Base-by-base conservation (phyloP, 257 asterid species). In the Penstemon barbatus region DNA sequence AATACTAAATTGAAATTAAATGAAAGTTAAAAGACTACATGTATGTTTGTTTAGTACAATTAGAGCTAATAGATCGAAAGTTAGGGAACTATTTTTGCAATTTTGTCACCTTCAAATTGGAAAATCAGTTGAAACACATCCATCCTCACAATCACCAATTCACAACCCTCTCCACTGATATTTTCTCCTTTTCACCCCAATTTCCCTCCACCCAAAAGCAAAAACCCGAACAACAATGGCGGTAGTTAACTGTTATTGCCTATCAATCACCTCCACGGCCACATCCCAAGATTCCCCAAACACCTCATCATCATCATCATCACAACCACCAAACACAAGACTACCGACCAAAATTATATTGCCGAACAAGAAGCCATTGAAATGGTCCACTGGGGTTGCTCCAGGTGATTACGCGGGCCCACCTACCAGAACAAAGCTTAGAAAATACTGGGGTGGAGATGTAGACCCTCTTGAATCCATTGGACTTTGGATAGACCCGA, bases 361-460 rank as follows among this genome's bases (percentile, higher is more conserved):
- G 64, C 99, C 99, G 1, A 76, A 80, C 38, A 88, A 87, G 82
- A 93, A 90, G 81, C 92, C 97, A 1, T 12, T 74, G 90, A 93
- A 90, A 80, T 90, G 96, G 97, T 88, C 96, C 7, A 87, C 95
- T 5, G 99, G 97, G 44, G 88, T 83, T 36, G 91, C 89, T 7
- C 98, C 97, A 3, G 99, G 96, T 65, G 99, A 90, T 11, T 90
- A 89, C 39, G 99, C 95, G 9, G 97, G 97, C 74, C 95, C 99
- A 56, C 94, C 97, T 38, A 80, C 92, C 56, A 82, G 91, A 66
- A 53, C 96, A 77, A 93, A 87, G 94, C 96, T 87, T 79, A 72
- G 97, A 71, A 93, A 90, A 63, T 90, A 87, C 75, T 93, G 96
- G 97, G 97, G 97, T 52, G 85, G 87, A 3, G 89, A 85, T 4